Base-by-base conservation (phyloP, 192 early-diverging fungal genomes). In the Coemansia umbellata region DNA sequence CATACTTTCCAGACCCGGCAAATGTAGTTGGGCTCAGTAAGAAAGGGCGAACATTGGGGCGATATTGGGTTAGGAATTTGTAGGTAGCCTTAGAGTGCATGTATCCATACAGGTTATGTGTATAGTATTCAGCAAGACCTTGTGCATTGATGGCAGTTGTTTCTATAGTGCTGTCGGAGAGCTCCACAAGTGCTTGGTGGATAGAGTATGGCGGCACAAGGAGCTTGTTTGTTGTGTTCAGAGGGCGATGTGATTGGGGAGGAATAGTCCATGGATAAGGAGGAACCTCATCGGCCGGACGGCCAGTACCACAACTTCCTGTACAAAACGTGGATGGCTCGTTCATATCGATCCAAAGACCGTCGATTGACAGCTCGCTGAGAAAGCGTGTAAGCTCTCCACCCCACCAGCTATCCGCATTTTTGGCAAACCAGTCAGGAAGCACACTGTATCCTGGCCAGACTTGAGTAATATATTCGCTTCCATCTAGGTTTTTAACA, bases 271-370 rank as follows among this genome's bases (percentile, higher is more conserved):
- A 65, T 22, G 66, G 48, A 47, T 42, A 50, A 2, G 30, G 27
- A 27, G 60, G 59, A 1, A 53, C 50, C 17, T 43, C 49, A 22
- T 32, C 50, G 7, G 61, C 54, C 6, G 47, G 53, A 27, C 55
- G 55, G 1, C 63, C 57, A 3, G 69, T 50, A 32, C 75, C 72
- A 17, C 84, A 85, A 21, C 69, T 53, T 7, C 85, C 85, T n/a
- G 72, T 66, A 56, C 85, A 86, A 45, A 86, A 86, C 52, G 68
- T 82, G 9, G 76, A 66, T 1, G 83, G 72, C 57, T 85, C 85
- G 62, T 87, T 87, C 85, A 87, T 87, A 50, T 87, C 85, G 27
- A 87, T 82, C 85, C 85, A 87, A 26, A 85, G 63, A 33, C 80
- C 71, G 48, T 82, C 83, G 15, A 83, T 74, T 1, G 69, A 53